Conservation (phyloP, 306 rosid genomes). For the Fragaria vesca region DNA sequence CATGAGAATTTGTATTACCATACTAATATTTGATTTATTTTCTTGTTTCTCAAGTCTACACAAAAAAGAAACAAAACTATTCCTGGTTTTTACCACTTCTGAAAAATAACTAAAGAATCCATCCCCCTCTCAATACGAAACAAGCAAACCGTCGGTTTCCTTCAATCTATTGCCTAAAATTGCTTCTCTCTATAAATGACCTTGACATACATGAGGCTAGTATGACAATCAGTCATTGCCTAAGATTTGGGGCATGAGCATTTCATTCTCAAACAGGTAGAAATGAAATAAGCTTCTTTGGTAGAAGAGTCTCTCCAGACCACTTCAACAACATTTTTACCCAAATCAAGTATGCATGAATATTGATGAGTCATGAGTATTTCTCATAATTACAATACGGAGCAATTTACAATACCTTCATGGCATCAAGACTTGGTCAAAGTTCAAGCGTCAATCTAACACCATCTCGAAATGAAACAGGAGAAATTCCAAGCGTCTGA, state of each 20-base stretch:
- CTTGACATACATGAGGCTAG: neutral
- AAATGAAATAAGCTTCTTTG: neutral
- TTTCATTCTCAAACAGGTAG: neutral
- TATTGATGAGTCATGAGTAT: neutral
- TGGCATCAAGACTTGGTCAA: conserved; percentile 42
- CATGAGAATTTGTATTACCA: too few species aligned
- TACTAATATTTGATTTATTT: too few species aligned
- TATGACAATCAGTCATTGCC: neutral
- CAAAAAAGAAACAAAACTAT: too few species aligned
- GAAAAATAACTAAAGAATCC: neutral
- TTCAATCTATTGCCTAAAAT: neutral
- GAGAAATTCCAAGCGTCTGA: conserved; percentile 54
- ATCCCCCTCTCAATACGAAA: neutral
- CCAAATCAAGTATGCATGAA: neutral
- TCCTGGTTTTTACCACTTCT: too few species aligned
- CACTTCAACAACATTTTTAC: neutral
- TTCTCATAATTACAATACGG: neutral
- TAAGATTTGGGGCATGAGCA: neutral
- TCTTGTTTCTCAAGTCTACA: too few species aligned
- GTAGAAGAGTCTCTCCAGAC: neutral
- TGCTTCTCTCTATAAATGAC: too few species aligned
- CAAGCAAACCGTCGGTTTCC: neutral
- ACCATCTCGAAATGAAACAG: conserved; percentile 64
- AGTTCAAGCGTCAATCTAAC: conserved; percentile 63
- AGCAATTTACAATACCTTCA: conserved; percentile 11